Percentiles rank a stretch among this genome's conserved stretches.
These are phyloP conservation scores for Pezicula rhizophila DNA, from an alignment of 2,329 filamentous ascomycete genomes.

Conservation along the genomic window DNA sequence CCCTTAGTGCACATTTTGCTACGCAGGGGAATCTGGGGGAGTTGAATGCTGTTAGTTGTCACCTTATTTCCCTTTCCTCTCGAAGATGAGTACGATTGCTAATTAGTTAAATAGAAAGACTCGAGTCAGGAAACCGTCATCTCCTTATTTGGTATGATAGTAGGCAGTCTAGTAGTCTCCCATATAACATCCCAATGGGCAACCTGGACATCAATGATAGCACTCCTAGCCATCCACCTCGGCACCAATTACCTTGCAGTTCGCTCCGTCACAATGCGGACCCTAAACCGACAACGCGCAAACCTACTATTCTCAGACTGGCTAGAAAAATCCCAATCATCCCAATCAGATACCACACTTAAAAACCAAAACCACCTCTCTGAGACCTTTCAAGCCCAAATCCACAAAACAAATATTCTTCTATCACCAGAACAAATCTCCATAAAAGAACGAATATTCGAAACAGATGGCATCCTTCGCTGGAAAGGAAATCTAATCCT, in stretches of 20 bases:
- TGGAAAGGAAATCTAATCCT: conserved; percentile 38
- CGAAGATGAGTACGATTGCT: background rate
- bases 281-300: conserved; percentile 79
- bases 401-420: conserved; percentile 26
- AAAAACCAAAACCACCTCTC: background rate
- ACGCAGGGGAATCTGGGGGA: conserved; percentile 82
- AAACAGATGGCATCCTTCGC: conserved; percentile 60
- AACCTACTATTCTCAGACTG: conserved; percentile 66
- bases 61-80: background rate
- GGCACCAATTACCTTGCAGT: conserved; percentile 84
- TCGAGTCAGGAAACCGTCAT: conserved; percentile 94
- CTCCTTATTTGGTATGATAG: conserved; percentile 79
- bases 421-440: conserved; percentile 63
- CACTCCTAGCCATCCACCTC: conserved; percentile 71
- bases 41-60: conserved; percentile 65
- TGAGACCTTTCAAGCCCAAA: background rate
- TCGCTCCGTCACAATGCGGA: conserved; percentile 73
- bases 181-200: conserved; percentile 62
- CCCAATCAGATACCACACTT: conserved; percentile 14
- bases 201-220: conserved; percentile 68
- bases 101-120: conserved; percentile 51
- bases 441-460: conserved; percentile 50
- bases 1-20: conserved; percentile 87
- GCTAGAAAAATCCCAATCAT: conserved; percentile 24
- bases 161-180: conserved; percentile 75